Evolutionary conservation across 768 basidiomycete species (phyloP), one percentile per base, ranked within the genome.

Genomic region (Jaapia argillacea): DNA sequence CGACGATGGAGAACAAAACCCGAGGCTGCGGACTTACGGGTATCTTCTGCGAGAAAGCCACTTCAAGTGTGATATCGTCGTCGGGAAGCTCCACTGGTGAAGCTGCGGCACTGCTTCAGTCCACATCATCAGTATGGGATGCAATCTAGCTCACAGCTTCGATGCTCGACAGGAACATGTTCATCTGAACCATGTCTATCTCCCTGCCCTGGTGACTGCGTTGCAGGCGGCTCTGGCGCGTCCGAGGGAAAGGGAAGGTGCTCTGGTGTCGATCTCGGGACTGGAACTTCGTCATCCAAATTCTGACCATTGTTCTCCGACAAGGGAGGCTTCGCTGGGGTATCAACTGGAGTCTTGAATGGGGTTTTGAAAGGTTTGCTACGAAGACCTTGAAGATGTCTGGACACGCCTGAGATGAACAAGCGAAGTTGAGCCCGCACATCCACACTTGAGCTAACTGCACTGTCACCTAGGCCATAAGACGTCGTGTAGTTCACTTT

Each of bases 1-100:
- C 27, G n/a, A 37, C 24, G 14, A 14, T 36, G 6, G 14, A 16
- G 6, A 7, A 5, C 28, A n/a, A 6, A 39, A n/a, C 28, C n/a
- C 6, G 6, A 10, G 42, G 31, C 14, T 50, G 43, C 24, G n/a
- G 18, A 40, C 51, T 37, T 24, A 74, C 71, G 1, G 65, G 61
- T 12, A 74, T 55, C 45, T 73, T 73, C 24, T 51, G 63, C 14
- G 71, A 73, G 47, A 60, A 61, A 23, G 48, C 50, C n/a, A 36
- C 46, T 24, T 75, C 70, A 0, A 72, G 54, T 38, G 69, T 59
- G 10, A 67, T 50, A 20, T 58, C 35, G 3, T 64, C 48, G 6
- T 64, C 59, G 5, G 59, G 56, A 40, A 48, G 24, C 16, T 55
- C 49, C 10, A 45, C 7, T 12, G 38, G 39, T 2, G 54, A 50